A percentile compares a stretch with the other conserved stretches of the same genome.
Conservation (phyloP, 768 basidiomycete species). For the Tulasnella sp. region DNA sequence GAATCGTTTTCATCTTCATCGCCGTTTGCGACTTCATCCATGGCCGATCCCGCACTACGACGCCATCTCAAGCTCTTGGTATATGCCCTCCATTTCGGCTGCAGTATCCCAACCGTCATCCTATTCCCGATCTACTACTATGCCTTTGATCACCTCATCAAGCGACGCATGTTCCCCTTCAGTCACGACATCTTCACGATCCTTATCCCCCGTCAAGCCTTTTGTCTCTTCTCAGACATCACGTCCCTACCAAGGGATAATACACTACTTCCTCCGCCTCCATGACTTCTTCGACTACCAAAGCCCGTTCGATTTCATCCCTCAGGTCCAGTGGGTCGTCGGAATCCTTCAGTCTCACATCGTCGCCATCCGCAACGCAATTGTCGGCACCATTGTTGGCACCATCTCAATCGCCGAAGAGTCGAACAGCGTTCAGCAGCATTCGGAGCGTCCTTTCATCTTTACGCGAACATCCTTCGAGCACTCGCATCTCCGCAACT, state of each 20-base stretch:
- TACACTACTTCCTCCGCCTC: conserved; percentile 23
- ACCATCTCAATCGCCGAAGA: neutral
- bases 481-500: neutral
- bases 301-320: conserved; percentile 32
- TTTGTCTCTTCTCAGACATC: conserved; percentile 47
- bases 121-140: conserved; percentile 11
- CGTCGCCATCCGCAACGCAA: neutral
- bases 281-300: conserved; percentile 38
- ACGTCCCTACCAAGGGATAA: conserved; percentile 21
- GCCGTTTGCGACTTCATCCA: neutral
- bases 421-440: neutral
- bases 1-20: neutral
- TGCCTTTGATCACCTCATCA: conserved; percentile 5
- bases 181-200: conserved; percentile 36
- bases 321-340: conserved; percentile 38
- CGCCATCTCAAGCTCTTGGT: neutral
- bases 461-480: neutral
- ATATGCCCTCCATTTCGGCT: conserved; percentile 1
- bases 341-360: conserved; percentile 20
- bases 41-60: neutral
- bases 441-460: neutral
- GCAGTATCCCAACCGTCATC: neutral
- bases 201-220: conserved; percentile 24
- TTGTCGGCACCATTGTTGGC: neutral
- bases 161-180: neutral